These are phyloP conservation scores for Fusarium palustre DNA, from an alignment of 2,329 filamentous ascomycete species.

Conservation along the genomic window DNA sequence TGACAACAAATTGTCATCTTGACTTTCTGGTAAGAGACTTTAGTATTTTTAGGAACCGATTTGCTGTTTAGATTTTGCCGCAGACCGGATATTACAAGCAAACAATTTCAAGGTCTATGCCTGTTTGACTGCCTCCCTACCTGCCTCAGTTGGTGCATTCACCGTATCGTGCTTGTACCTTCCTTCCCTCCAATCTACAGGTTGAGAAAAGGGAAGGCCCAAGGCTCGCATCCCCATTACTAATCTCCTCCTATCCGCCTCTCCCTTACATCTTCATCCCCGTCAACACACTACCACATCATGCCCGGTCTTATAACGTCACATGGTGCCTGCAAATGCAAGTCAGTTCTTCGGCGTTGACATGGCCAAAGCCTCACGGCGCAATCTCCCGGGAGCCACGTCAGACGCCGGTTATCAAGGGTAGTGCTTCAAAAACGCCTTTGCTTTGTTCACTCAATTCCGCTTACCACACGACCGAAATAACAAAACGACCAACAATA, in stretches of 20 bases:
- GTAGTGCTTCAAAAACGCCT: neutral
- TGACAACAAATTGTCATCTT: neutral
- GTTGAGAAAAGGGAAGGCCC: neutral
- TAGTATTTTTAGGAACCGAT: neutral
- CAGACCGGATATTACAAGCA: neutral
- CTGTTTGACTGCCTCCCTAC: neutral
- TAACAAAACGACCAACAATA: neutral
- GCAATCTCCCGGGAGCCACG: conserved; percentile 19
- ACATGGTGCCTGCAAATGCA: conserved; percentile 1
- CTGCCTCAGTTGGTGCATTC: neutral
- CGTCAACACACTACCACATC: neutral
- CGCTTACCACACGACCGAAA: neutral
- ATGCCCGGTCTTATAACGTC: conserved; percentile 4
- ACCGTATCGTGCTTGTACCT: neutral
- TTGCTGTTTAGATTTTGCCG: neutral
- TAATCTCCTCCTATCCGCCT: conserved; percentile 20
- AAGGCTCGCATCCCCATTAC: conserved; percentile 4
- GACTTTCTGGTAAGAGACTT: neutral
- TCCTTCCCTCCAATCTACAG: neutral
- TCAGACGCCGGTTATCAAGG: neutral
- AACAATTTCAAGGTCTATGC: neutral
- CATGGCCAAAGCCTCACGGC: conserved; percentile 10
- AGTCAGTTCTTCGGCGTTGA: conserved; percentile 12
- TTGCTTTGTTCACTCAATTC: conserved; percentile 2
- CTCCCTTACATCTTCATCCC: neutral